Conservation (phyloP, 345 rosid genomes). For the Arabis alpina region DNA sequence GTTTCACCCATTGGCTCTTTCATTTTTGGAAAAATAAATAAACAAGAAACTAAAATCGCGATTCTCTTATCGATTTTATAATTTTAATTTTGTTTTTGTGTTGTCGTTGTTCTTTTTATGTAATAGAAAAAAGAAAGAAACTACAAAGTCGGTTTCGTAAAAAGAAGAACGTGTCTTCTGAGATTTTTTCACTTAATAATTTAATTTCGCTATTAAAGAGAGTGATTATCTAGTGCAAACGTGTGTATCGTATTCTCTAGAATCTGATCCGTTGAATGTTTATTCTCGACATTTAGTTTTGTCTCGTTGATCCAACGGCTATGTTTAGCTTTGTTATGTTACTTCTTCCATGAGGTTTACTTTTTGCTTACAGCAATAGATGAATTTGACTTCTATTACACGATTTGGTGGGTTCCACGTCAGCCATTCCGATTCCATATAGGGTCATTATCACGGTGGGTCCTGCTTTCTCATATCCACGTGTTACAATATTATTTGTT, state of each 20-base stretch:
- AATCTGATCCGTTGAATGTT: slow-evolving; percentile 6
- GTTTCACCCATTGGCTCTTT: slow-evolving; percentile 36
- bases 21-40: slow-evolving; percentile 21
- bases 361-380: slow-evolving; percentile 33
- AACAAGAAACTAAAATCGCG: slow-evolving; percentile 10
- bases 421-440: slow-evolving; percentile 37
- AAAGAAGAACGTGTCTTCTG: slow-evolving; percentile 41
- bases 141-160: slow-evolving; percentile 45
- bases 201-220: not conserved
- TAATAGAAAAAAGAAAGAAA: slow-evolving; percentile 29
- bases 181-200: not conserved
- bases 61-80: slow-evolving; percentile 8
- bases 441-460: slow-evolving; percentile 37
- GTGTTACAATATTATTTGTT: not conserved
- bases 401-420: slow-evolving; percentile 42
- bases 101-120: slow-evolving; percentile 37
- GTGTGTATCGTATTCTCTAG: not conserved
- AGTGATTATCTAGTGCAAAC: not conserved
- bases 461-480: slow-evolving; percentile 2
- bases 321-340: not conserved
- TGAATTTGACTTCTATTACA: slow-evolving; percentile 38
- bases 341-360: slow-evolving; percentile 42
- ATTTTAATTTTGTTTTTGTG: not conserved
- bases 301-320: slow-evolving; percentile 30
- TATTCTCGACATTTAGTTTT: slow-evolving; percentile 2